These are phyloP conservation scores for Psilocybe azurescens DNA, from an alignment of 768 basidiomycete genomes.

Conservation along the genomic window DNA sequence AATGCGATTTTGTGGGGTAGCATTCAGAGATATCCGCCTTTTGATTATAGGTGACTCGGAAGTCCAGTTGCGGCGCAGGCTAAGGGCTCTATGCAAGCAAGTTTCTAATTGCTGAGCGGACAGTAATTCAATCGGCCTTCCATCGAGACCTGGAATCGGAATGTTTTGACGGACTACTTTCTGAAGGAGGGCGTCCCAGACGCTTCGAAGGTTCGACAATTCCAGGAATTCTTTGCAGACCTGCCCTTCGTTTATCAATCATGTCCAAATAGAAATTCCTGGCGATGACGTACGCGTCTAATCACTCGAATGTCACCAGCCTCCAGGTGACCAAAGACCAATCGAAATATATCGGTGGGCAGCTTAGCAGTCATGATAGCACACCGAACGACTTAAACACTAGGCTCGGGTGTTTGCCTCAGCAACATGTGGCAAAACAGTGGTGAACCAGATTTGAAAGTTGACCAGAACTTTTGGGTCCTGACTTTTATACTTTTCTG, in stretches of 20 bases:
- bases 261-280: neutral
- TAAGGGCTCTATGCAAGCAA: constrained; percentile 42
- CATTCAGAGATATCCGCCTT: constrained; percentile 17
- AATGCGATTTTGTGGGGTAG: constrained; percentile 36
- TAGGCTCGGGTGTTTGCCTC: neutral
- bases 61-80: constrained; percentile 56
- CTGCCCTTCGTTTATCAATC: constrained; percentile 31
- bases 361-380: constrained; percentile 30
- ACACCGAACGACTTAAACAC: neutral
- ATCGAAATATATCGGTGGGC: constrained; percentile 54
- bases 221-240: constrained; percentile 48
- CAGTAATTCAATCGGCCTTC: constrained; percentile 38
- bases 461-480: neutral
- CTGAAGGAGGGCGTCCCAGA: constrained; percentile 55
- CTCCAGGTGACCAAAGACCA: constrained; percentile 46
- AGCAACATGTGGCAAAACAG: neutral
- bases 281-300: constrained; percentile 47
- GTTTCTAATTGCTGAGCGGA: constrained; percentile 49
- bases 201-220: constrained; percentile 48
- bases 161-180: constrained; percentile 44
- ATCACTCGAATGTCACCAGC: constrained; percentile 47
- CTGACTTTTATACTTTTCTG: constrained; percentile 4
- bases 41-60: constrained; percentile 27
- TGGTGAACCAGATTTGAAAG: neutral
- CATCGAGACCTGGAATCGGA: constrained; percentile 49